These are phyloP conservation scores for Esteya vermicola DNA, from an alignment of 2,329 filamentous ascomycete species.

Conservation along the genomic window DNA sequence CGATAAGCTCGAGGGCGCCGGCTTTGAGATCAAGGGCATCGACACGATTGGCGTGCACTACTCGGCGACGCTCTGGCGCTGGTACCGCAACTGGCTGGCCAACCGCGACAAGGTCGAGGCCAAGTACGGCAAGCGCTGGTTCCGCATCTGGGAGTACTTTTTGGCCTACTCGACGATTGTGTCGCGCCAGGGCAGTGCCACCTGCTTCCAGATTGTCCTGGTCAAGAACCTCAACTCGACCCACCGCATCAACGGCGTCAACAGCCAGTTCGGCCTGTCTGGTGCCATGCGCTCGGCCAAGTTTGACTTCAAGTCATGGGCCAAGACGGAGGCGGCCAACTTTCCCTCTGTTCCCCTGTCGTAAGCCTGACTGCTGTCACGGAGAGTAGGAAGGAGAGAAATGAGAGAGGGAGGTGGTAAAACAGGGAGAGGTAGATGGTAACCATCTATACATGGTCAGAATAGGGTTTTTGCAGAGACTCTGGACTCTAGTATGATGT, in stretches of 20 bases:
- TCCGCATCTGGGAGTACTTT: conserved; percentile 91
- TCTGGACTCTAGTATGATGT: no score
- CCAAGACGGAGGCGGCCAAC: conserved; percentile 15
- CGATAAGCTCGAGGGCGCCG: conserved; percentile 69
- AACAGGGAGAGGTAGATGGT: no score
- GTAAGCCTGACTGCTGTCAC: background rate
- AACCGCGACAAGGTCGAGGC: conserved; percentile 85
- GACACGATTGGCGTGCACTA: conserved; percentile 97
- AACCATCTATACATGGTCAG: no score
- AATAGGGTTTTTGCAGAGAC: no score
- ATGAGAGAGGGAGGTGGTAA: background rate
- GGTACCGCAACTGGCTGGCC: conserved; percentile 97
- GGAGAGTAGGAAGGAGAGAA: background rate
- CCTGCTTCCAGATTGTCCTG: conserved; percentile 74
- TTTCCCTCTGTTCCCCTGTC: conserved; percentile 15
- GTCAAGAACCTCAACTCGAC: conserved; percentile 86
- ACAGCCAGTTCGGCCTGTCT: conserved; percentile 51
- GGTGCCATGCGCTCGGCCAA: conserved; percentile 36
- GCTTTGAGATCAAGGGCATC: conserved; percentile 80
- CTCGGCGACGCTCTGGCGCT: conserved; percentile 89
- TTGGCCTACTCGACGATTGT: conserved; percentile 73
- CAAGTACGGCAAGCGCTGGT: conserved; percentile 95
- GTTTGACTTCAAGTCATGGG: conserved; percentile 20
- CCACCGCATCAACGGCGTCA: conserved; percentile 64
- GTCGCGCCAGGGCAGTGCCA: conserved; percentile 70